Base-by-base conservation (phyloP, 495 filamentous ascomycete genomes). In the Penicillium daleae region DNA sequence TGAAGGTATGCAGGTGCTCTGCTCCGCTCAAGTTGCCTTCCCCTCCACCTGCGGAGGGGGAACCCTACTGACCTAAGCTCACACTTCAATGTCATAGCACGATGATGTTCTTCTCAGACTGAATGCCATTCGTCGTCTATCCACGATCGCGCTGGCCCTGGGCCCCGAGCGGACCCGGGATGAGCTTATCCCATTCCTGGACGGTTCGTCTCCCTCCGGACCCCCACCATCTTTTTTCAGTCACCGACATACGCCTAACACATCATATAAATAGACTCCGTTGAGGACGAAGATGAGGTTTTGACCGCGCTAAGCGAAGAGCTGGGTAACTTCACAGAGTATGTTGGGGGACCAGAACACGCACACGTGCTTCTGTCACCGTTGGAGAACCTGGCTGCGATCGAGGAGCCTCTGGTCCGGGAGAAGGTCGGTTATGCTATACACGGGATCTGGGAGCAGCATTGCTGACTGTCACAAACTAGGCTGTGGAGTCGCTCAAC, bases 401-500 rank as follows among this genome's bases (percentile, higher is more conserved):
- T 99, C 72, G 95, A 99, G 76, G 95, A 99, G 76, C 95, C 96
- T 61, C 83, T 98, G 67, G 95, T 99, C 57, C 86, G 95, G 64
- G 96, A 99, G 78, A 99, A 98, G 90, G 93, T 93, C 74, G 57
- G 78, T 54, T 50, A 59, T 62, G 66, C 22, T 3, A 50, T 51
- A 19, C 2, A 54, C n/a, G 22, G 4, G 24, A 13, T 7, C 10
- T 6, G n/a, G 15, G 12, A 54, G 17, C 10, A 31, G 32, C 15
- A 9, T 39, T 71, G 50, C 53, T 77, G 59, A 73, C 62, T 15
- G 53, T 56, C 33, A 62, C 12, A 24, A 24, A 24, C 50, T 71
- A 97, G 93, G 95, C 95, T 65, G 96, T 98, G 70, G 95, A 99
- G 75, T 98, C 96, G 40, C 85, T 99, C 61, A 98, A 98, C 86